Evolutionary conservation across 371 early-diverging fungal genomes (phyloP).

Genomic region (Rhizopus delemar): DNA sequence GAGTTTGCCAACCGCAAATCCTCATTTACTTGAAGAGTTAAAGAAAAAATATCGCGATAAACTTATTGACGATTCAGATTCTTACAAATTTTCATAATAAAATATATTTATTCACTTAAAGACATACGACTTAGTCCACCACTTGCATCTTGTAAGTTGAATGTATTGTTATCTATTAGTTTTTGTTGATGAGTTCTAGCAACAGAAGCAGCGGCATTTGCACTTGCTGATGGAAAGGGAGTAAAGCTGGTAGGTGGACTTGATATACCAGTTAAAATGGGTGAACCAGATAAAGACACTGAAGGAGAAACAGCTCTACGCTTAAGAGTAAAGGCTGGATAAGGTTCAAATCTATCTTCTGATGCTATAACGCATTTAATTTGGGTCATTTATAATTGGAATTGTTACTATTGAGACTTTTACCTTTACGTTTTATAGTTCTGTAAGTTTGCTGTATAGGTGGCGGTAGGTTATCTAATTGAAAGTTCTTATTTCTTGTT

Average conservation of each 20-base stretch:
- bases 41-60: conserved; percentile 20
- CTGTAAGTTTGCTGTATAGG: conserved; percentile 31
- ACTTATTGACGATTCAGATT: conserved; percentile 29
- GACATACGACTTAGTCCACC: conserved; percentile 49
- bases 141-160: conserved; percentile 49
- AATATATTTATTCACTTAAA: conserved; percentile 34
- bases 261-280: conserved; percentile 36
- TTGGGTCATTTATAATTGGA: too few species aligned
- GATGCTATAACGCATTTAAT: conserved; percentile 22
- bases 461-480: conserved; percentile 41
- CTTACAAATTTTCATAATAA: conserved; percentile 28
- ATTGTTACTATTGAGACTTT: neutral
- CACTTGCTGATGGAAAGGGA: conserved; percentile 31
- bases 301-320: conserved; percentile 51
- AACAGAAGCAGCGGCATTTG: conserved; percentile 14
- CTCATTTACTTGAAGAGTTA: conserved; percentile 22
- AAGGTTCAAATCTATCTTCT: conserved; percentile 44
- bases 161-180: conserved; percentile 20
- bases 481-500: conserved; percentile 32
- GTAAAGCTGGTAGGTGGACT: conserved; percentile 38
- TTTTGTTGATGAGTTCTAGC: conserved; percentile 37
- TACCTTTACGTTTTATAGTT: conserved; percentile 50
- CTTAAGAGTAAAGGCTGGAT: conserved; percentile 35
- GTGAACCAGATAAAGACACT: conserved; percentile 43
- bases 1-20: conserved; percentile 17